Percentiles rank a stretch among this genome's conserved stretches.
Conservation (phyloP, 2,329 filamentous ascomycete species). For the Neurospora crassa region DNA sequence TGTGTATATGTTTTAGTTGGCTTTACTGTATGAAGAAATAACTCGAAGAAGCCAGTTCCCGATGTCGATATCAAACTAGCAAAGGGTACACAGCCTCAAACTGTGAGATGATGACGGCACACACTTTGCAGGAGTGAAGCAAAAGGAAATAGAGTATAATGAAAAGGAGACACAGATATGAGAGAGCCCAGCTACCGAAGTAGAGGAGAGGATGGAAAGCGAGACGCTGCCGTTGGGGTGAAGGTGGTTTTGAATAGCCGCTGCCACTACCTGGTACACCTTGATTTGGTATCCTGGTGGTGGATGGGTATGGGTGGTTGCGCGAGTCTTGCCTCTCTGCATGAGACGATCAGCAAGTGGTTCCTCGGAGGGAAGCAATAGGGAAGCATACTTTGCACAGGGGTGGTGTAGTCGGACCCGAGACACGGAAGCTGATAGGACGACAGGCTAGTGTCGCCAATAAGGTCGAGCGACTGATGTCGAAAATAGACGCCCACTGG, state of each 20-base stretch:
- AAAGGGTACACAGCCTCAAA: slow-evolving; percentile 8
- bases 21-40: slow-evolving; percentile 25
- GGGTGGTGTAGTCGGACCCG: slow-evolving; percentile 25
- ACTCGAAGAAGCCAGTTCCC: slow-evolving; percentile 28
- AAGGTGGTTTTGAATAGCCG: slow-evolving; percentile 44
- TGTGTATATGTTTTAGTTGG: slow-evolving; percentile 8
- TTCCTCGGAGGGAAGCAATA: slow-evolving; percentile 25
- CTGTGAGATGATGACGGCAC: slow-evolving; percentile 3
- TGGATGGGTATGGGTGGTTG: slow-evolving; percentile 13
- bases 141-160: slow-evolving; percentile 27
- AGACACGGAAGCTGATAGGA: slow-evolving; percentile 34
- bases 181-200: slow-evolving; percentile 49
- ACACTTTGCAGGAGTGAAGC: slow-evolving; percentile 18
- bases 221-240: slow-evolving; percentile 29
- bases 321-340: slow-evolving; percentile 18
- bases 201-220: slow-evolving; percentile 27
- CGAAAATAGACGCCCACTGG: slow-evolving; percentile 36
- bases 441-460: slow-evolving; percentile 25
- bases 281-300: slow-evolving; percentile 21
- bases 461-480: slow-evolving; percentile 30
- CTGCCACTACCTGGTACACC: slow-evolving; percentile 23
- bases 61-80: slow-evolving; percentile 10
- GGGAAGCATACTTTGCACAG: slow-evolving; percentile 29
- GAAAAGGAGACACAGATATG: slow-evolving; percentile 20
- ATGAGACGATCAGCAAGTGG: slow-evolving; percentile 30